Base-by-base conservation (phyloP, 148 eudicot genomes). In the Rhododendron molle region DNA sequence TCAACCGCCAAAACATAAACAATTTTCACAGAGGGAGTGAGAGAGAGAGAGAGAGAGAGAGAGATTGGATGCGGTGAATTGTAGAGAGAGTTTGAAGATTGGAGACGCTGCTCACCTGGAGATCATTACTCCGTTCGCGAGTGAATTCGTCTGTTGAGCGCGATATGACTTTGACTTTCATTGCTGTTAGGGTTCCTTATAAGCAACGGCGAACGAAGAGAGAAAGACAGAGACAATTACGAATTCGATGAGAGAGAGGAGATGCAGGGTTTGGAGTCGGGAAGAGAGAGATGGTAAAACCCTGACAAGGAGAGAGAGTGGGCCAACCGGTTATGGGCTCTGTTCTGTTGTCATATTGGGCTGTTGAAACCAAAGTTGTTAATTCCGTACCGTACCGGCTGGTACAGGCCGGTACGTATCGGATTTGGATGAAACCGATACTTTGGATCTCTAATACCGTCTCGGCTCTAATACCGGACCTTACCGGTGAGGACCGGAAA, bases 121-220 rank as follows among this genome's bases (percentile, higher is more conserved):
- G 92, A 78, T 96, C 99, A 49, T 95, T 88, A 84, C 99, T 96
- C 74, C 98, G 88, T 90, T 95, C 98, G 44, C 98, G 93, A 34
- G 99, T 96, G 83, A 94, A 96, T 38, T 96, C 98, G 69, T 95
- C 99, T 0, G 94, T 87, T 0, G 99, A 89, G 44, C 99, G 98
- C 18, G 96, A 93, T 58, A 96, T 95, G 14, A 91, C 93, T 83
- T 95, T 96, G 40, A 96, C 95, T 90, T 85, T 96, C 98, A 96
- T 95, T 13, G 28, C 60, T 81, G 10, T 43, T 58, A 23, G 44
- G 83, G 50, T 81, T 81, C 16, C 8, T 44, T 1, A 34, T 38
- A 1, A 58, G 83, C 46, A 81, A 36, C 72, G 26, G 18, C 9
- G 38, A 16, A 12, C 20, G 72, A 58, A 58, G 49, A 58, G 72